phyloP scores from a whole-genome alignment of 345 rosid genomes.

The Eucalyptus pauciflora region DNA sequence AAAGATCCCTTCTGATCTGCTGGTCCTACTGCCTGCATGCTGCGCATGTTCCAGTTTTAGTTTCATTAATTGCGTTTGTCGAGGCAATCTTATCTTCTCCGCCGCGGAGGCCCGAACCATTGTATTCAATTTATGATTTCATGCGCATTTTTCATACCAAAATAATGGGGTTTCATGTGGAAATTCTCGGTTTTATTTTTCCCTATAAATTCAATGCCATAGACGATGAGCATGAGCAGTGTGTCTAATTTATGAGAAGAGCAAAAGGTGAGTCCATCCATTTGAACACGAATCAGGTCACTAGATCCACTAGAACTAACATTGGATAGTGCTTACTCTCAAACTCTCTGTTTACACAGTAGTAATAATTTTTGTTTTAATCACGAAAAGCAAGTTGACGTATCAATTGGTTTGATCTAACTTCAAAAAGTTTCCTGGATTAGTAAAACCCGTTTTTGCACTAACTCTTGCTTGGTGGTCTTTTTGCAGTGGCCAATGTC shows the following conservation, averaged over 20 bases:
- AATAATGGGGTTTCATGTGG: neutral
- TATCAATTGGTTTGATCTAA: neutral
- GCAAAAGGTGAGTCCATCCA: neutral
- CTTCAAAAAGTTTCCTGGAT: neutral
- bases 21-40: neutral
- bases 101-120: neutral
- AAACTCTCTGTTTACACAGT: neutral
- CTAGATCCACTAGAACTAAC: neutral
- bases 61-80: neutral
- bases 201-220: neutral
- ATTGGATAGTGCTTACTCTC: neutral
- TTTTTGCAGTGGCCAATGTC: neutral
- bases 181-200: neutral
- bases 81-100: neutral
- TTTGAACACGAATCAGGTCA: neutral
- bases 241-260: neutral
- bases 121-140: neutral
- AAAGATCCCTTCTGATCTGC: neutral
- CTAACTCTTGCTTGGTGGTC: neutral
- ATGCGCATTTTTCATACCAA: neutral
- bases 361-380: neutral
- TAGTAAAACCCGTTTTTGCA: neutral
- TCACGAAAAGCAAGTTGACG: neutral
- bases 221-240: neutral
- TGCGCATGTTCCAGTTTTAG: neutral